Conservation (phyloP, 108 stramenopile species). For the Fragilaria radians region DNA sequence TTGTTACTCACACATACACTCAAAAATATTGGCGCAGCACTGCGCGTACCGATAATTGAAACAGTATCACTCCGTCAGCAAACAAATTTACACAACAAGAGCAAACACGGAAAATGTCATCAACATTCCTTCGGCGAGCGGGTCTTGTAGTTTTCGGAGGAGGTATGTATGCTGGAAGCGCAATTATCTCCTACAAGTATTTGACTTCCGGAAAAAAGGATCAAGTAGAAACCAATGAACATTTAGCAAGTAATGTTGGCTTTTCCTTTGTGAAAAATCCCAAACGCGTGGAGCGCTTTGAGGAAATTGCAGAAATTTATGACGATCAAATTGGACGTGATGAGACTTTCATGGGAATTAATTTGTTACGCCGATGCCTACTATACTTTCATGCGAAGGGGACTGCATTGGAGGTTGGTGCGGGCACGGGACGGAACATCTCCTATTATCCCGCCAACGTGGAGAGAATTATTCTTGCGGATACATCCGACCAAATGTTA, state of each 20-base stretch:
- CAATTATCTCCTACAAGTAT: background rate
- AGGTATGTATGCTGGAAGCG: conserved; percentile 1
- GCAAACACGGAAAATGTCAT: no score
- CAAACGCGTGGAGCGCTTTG: conserved; percentile 47
- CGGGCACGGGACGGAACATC: conserved; percentile 83
- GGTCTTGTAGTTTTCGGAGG: conserved; percentile 2
- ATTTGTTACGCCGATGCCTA: conserved; percentile 55
- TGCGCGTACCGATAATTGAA: no score
- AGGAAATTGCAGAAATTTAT: conserved; percentile 59
- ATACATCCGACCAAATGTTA: conserved; percentile 75
- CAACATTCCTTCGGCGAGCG: no score
- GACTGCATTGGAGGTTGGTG: conserved; percentile 78
- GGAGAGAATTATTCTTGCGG: conserved; percentile 61
- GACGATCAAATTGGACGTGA: conserved; percentile 67
- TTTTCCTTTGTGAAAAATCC: conserved; percentile 48
- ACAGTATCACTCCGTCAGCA: no score
- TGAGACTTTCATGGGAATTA: conserved; percentile 74
- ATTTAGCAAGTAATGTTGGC: background rate
- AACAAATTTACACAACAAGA: no score
- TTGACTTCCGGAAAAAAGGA: conserved; percentile 2
- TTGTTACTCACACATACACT: no score
- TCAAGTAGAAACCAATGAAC: conserved; percentile 2
- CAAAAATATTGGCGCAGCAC: no score
- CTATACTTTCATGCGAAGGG: conserved; percentile 78
- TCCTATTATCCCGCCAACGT: conserved; percentile 59